Evolutionary conservation across 352 stramenopile species (phyloP).

Genomic region (Pythium grandisporangium): DNA sequence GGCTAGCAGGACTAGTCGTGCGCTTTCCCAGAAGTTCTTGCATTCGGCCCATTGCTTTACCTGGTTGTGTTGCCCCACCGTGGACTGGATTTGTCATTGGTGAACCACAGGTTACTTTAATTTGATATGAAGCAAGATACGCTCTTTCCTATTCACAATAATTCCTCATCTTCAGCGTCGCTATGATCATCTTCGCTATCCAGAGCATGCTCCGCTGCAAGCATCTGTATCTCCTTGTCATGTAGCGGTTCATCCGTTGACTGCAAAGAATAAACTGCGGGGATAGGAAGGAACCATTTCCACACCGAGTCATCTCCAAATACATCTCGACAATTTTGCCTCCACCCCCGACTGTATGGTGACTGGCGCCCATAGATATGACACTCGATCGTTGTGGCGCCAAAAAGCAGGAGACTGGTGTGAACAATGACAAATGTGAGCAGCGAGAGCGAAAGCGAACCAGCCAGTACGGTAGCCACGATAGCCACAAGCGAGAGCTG

Average conservation of each 20-base stretch:
- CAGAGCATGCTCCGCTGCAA: slow-evolving; percentile 33
- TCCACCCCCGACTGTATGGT: slow-evolving; percentile 64
- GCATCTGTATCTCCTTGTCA: slow-evolving; percentile 32
- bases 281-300: slow-evolving; percentile 49
- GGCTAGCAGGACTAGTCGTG: slow-evolving; percentile 1
- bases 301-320: slow-evolving; percentile 41
- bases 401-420: slow-evolving; percentile 50
- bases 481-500: slow-evolving; percentile 36
- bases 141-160: slow-evolving; percentile 24
- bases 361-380: slow-evolving; percentile 55
- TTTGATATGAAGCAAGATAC: too few relatives aligned
- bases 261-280: slow-evolving; percentile 11
- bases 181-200: slow-evolving; percentile 25
- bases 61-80: too few relatives aligned
- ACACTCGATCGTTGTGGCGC: slow-evolving; percentile 74
- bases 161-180: slow-evolving; percentile 41
- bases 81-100: too few relatives aligned
- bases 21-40: too few relatives aligned
- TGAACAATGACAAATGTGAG: slow-evolving; percentile 68
- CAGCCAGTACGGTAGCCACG: slow-evolving; percentile 64
- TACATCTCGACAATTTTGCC: slow-evolving; percentile 32
- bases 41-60: background rate
- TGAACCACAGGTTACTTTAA: too few relatives aligned
- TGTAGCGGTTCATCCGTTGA: too few relatives aligned
- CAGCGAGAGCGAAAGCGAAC: slow-evolving; percentile 58